Base-by-base conservation (phyloP, 2,329 filamentous ascomycete species). In the Botrytis sinoallii region DNA sequence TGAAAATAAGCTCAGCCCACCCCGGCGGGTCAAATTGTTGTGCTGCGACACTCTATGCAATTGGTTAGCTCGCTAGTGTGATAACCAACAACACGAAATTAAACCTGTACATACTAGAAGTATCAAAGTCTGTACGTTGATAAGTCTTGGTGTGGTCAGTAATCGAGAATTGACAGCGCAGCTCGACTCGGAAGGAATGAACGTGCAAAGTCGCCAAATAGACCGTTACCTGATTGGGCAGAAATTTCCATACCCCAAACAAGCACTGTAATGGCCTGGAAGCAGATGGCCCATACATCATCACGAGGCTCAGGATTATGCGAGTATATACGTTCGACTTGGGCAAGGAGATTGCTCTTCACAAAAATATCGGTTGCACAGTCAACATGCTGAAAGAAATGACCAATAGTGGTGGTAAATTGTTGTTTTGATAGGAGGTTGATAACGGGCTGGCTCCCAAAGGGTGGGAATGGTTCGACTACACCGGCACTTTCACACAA, bases 121-220 rank as follows among this genome's bases (percentile, higher is more conserved):
- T n/a, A 73, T 73, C 22, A 73, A 18, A 46, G 71, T 73, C 38
- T 73, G 71, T 14, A 73, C 63, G 40, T 73, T 73, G 64, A 73
- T 73, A 18, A 73, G 71, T 60, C 64, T 73, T 2, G 71, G 71
- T 25, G 64, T 73, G 29, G 71, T 73, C 8, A 73, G 38, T 32
- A 73, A 65, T 25, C 71, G 71, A n/a, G 71, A 73, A 22, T 69
- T 73, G 38, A 73, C 71, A 73, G 48, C n/a, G 71, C 71, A 52
- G 71, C 71, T 42, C 71, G 71, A 48, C 64, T 73, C 38, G 71
- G 71, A 12, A 73, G 71, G 3, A 69, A 73, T 22, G 71, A 73
- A 60, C 64, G 63, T 25, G 71, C 71, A 29, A 73, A 73, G 55
- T 73, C 71, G 48, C 64, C 71, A 69, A 69, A 68, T 61, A 73